Conservation (phyloP, 306 rosid genomes). For the Cotoneaster glaucophyllus region DNA sequence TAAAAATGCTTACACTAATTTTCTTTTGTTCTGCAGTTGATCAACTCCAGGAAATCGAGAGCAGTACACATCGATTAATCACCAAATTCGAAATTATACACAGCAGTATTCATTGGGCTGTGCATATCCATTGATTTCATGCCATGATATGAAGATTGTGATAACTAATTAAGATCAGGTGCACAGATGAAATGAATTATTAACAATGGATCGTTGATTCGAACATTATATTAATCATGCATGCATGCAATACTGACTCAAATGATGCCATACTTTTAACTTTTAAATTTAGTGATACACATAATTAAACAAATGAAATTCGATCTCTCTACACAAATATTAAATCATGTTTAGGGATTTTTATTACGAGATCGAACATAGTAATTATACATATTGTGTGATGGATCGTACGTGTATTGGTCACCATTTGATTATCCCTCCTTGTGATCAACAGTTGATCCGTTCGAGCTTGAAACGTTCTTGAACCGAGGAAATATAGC, state of each 20-base stretch:
- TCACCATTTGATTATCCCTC: neutral
- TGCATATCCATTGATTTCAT: no score
- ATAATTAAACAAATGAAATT: neutral
- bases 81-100: no score
- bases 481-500: slow-evolving; percentile 55
- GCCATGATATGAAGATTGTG: no score
- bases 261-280: neutral
- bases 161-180: neutral
- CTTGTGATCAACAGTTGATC: slow-evolving; percentile 8
- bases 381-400: neutral
- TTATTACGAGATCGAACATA: neutral
- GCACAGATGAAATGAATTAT: neutral
- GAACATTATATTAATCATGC: neutral
- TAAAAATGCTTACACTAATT: no score
- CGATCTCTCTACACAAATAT: no score
- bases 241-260: neutral
- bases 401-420: neutral
- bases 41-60: neutral
- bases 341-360: neutral
- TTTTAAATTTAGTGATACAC: neutral
- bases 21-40: neutral
- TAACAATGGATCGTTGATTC: neutral
- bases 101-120: no score
- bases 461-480: slow-evolving; percentile 59
- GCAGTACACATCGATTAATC: no score